Conservation (phyloP, 441 rosid species). For the Gossypium schwendimanii region DNA sequence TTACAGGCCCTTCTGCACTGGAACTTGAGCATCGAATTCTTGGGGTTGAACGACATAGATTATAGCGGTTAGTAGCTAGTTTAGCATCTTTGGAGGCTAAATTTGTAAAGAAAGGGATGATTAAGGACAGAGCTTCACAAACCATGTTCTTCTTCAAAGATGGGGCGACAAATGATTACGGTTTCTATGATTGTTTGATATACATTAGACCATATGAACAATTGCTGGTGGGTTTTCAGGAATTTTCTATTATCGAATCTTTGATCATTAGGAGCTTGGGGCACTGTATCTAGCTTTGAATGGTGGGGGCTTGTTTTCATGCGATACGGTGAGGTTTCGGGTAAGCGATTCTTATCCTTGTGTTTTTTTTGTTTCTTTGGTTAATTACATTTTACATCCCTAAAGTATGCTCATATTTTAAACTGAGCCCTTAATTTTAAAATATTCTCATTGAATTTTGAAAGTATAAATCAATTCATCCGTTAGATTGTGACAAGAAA, state of each 20-base stretch:
- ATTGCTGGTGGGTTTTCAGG: background rate
- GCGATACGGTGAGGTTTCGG: background rate
- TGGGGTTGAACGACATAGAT: background rate
- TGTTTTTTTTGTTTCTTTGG: background rate
- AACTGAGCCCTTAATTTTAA: too few species aligned
- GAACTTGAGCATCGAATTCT: slow-evolving; percentile 31
- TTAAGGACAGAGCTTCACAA: slow-evolving; percentile 20
- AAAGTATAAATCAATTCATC: too few species aligned
- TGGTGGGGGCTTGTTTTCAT: background rate
- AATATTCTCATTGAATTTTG: too few species aligned
- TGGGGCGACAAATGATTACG: background rate
- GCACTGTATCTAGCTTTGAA: background rate
- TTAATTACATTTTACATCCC: too few species aligned
- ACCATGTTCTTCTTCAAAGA: slow-evolving; percentile 24
- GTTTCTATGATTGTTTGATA: background rate
- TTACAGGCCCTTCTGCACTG: slow-evolving; percentile 18
- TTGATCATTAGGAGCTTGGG: background rate
- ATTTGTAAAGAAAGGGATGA: slow-evolving; percentile 18
- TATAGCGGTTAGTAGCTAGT: slow-evolving; percentile 4
- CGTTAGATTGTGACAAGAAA: too few species aligned
- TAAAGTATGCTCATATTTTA: too few species aligned
- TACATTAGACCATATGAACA: background rate
- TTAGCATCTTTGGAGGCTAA: slow-evolving; percentile 17
- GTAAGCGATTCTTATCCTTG: background rate
- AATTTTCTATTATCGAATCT: background rate